Evolutionary conservation across 129 eudicot species (phyloP), one percentile per base, ranked within the genome.

Genomic region (Tagetes erecta): DNA sequence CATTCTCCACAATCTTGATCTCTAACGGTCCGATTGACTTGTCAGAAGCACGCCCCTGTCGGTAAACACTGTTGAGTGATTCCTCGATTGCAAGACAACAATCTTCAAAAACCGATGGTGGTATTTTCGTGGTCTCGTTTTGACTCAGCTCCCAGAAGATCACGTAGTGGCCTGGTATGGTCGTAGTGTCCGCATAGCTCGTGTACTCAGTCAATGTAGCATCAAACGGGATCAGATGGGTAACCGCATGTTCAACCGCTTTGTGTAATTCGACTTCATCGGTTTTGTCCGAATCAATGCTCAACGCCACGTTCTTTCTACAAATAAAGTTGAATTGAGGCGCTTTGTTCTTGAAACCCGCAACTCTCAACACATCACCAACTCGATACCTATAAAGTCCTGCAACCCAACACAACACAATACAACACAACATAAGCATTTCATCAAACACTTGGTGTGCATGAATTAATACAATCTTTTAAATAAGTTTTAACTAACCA

Each of bases 21-120:
- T 91, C 95, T 6, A 91, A 87, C 0, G 97, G 92, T 0, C 97
- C 97, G 30, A 91, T 86, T 2, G 95, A 87, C 33, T 89, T 80
- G 60, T 85, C 89, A 0, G 81, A 86, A 31, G 75, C 85, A 0
- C 97, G 83, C 36, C 91, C 93, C 62, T 88, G 97, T 4, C 97
- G 78, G 46, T 91, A 91, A 12, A 87, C 89, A 30, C 84, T 85
- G 82, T 85, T 85, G 30, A 88, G 84, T 27, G 90, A 83, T 72
- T 85, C 94, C 73, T 88, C 94, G 38, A 83, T 78, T 5, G 94
- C 76, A 0, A 88, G 80, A 73, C 96, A 89, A 70, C 91, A 86
- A 8, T 84, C 96, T 66, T 82, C 90, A 2, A 84, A 86, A n/a
- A 87, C 80, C 2, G 92, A 87, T 0, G 96, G 90, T 1, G 92